Percentiles rank a stretch among this genome's conserved stretches.
phyloP scores from a whole-genome alignment of 257 asterid species.

The Scutellaria barbata region DNA sequence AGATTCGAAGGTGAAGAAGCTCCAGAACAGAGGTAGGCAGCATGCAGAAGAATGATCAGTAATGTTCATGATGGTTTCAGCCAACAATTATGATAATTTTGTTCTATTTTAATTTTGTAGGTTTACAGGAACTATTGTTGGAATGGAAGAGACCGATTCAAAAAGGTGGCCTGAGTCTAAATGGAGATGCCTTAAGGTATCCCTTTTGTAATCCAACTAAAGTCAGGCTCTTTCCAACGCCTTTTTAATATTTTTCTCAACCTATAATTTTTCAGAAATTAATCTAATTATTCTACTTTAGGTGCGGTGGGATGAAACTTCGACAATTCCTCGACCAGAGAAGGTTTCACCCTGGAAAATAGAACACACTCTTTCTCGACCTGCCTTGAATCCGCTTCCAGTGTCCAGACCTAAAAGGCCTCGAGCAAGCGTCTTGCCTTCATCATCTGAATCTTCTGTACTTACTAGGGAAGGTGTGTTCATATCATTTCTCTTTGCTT shows the following conservation, averaged over 20 bases:
- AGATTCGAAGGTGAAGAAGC: constrained; percentile 99
- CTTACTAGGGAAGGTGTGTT: constrained; percentile 80
- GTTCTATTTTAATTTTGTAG: constrained; percentile 41
- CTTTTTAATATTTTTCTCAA: constrained; percentile 16
- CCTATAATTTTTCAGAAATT: constrained; percentile 13
- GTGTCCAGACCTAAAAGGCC: constrained; percentile 81
- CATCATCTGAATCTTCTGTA: constrained; percentile 84
- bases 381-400: constrained; percentile 84
- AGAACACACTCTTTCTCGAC: constrained; percentile 88
- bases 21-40: constrained; percentile 91
- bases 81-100: constrained; percentile 1
- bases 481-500: constrained; percentile 22
- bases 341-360: constrained; percentile 97
- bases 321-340: constrained; percentile 84
- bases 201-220: constrained; percentile 12
- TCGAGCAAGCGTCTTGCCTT: constrained; percentile 65
- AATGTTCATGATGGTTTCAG: constrained; percentile 6
- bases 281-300: constrained; percentile 27
- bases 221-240: background rate
- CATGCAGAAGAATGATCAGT: constrained; percentile 19
- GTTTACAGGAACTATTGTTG: constrained; percentile 94
- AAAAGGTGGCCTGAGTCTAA: constrained; percentile 83
- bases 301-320: constrained; percentile 99
- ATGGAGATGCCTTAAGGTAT: constrained; percentile 97
- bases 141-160: constrained; percentile 81